Evolutionary conservation across 495 filamentous ascomycete species (phyloP).

Genomic region (Aspergillus homomorphus): DNA sequence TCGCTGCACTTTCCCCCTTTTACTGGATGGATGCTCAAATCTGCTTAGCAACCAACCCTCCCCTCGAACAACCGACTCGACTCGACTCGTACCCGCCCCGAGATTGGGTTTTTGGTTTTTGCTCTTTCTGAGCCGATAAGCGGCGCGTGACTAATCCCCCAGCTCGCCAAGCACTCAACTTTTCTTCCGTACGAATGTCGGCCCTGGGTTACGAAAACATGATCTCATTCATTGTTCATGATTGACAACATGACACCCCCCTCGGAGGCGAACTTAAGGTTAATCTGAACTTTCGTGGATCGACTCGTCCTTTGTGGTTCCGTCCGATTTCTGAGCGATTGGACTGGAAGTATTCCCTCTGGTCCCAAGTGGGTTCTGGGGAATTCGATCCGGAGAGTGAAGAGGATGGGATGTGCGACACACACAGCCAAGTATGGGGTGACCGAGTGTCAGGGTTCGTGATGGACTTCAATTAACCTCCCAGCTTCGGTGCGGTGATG

Average conservation of each 20-base stretch:
- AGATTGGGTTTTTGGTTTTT: too few relatives aligned
- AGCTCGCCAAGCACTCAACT: too few relatives aligned
- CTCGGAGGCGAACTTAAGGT: neutral
- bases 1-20: neutral
- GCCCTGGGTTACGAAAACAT: neutral
- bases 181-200: too few relatives aligned
- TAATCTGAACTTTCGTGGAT: neutral
- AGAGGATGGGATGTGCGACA: neutral
- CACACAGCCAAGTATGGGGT: neutral
- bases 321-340: neutral
- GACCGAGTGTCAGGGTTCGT: neutral
- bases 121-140: neutral
- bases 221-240: neutral
- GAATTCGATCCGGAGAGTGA: neutral
- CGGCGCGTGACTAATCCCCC: neutral
- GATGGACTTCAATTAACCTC: neutral
- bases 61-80: too few relatives aligned
- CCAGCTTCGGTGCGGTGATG: neutral
- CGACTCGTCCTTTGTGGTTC: neutral
- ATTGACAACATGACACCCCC: neutral
- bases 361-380: neutral
- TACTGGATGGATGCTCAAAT: neutral
- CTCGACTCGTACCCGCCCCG: too few relatives aligned
- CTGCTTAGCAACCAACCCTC: neutral
- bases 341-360: neutral